Evolutionary conservation across 2,329 filamentous ascomycete species (phyloP).

Genomic region (Rugonectria rugulosa): DNA sequence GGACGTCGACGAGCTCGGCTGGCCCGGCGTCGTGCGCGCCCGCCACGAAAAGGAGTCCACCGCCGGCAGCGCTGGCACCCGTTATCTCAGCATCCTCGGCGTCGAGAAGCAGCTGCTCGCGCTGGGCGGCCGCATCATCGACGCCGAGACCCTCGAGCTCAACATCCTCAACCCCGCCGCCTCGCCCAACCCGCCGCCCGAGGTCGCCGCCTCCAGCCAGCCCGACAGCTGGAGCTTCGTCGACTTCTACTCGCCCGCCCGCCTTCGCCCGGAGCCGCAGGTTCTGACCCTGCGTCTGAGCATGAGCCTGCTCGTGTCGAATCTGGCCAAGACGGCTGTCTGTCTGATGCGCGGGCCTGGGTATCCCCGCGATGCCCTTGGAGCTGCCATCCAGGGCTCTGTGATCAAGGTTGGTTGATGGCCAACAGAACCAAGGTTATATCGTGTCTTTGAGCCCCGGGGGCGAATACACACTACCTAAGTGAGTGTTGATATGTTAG

Average conservation of each 20-base stretch:
- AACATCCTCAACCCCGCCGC: conserved; percentile 21
- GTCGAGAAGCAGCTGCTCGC: conserved; percentile 38
- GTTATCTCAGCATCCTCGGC: conserved; percentile 35
- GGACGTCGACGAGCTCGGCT: conserved; percentile 26
- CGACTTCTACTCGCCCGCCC: conserved; percentile 34
- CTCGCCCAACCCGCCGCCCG: not conserved
- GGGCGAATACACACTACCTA: too few relatives aligned
- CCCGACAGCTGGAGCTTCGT: conserved; percentile 41
- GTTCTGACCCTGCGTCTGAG: conserved; percentile 29
- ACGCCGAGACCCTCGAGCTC: conserved; percentile 35
- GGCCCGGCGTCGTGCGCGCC: conserved; percentile 28
- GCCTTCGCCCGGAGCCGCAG: conserved; percentile 17
- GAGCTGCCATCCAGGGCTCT: conserved; percentile 36
- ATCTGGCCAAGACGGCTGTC: conserved; percentile 27
- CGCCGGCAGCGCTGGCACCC: not conserved
- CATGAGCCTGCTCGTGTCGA: conserved; percentile 25
- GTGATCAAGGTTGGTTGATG: conserved; percentile 20
- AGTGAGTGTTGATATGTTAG: too few relatives aligned
- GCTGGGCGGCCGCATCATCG: conserved; percentile 32
- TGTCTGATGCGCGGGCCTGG: conserved; percentile 38
- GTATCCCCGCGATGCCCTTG: conserved; percentile 35
- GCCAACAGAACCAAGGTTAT: not conserved
- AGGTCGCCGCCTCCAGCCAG: conserved; percentile 19
- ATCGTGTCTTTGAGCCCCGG: too few relatives aligned
- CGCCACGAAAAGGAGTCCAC: not conserved